Conservation (phyloP, 495 filamentous ascomycete genomes). For the Barbatosphaeria neglecta region DNA sequence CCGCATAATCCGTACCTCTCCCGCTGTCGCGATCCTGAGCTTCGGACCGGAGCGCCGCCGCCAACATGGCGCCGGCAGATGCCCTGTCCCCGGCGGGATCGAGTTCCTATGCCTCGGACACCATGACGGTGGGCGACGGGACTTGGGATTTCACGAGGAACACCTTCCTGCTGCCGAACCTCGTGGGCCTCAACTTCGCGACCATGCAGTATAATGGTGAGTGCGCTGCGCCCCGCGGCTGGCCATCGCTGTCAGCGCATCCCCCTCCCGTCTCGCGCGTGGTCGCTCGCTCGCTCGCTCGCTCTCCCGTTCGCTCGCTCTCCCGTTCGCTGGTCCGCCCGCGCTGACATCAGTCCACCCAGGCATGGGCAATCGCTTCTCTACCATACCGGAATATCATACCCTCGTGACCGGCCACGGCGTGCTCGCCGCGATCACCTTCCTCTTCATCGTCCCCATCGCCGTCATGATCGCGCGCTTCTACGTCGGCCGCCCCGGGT, state of each 20-base stretch:
- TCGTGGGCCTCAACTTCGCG: slow-evolving; percentile 77
- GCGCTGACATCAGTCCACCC: background rate
- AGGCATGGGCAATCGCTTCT: slow-evolving; percentile 91
- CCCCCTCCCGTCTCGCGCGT: background rate
- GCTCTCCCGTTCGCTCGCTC: no score
- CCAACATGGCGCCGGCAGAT: slow-evolving; percentile 41
- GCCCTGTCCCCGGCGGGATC: slow-evolving; percentile 64
- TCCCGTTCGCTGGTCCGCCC: no score
- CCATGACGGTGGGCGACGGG: slow-evolving; percentile 77
- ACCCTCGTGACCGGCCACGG: slow-evolving; percentile 72
- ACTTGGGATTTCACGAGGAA: slow-evolving; percentile 81
- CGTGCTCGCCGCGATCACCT: slow-evolving; percentile 75
- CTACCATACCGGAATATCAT: slow-evolving; percentile 63
- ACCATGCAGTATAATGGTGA: slow-evolving; percentile 95
- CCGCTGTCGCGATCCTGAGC: slow-evolving; percentile 2
- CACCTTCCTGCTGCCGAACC: slow-evolving; percentile 77
- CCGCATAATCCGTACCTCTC: no score
- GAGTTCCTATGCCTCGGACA: slow-evolving; percentile 72
- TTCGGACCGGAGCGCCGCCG: slow-evolving; percentile 7
- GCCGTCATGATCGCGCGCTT: slow-evolving; percentile 73
- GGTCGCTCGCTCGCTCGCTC: no score
- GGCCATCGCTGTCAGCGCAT: no score
- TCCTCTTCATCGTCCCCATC: slow-evolving; percentile 69
- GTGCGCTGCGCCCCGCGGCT: slow-evolving; percentile 7
- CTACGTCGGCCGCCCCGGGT: slow-evolving; percentile 43